Evolutionary conservation across 345 rosid species (phyloP), one percentile per base, ranked within the genome.

Genomic region (Syzygium grande): DNA sequence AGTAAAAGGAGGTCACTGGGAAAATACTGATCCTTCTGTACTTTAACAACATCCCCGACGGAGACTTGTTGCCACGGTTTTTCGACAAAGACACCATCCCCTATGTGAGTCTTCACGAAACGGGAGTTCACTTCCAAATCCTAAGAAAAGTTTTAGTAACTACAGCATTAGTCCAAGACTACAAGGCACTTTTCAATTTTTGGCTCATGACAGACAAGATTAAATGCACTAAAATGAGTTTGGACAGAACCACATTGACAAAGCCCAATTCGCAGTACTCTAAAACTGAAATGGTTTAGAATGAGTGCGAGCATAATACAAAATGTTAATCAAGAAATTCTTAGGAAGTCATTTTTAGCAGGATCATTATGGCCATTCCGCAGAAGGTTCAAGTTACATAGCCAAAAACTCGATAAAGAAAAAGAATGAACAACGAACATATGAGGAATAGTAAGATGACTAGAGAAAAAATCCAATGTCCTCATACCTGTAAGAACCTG

Each of bases 21-120:
- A 84, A 95, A 96, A 89, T 92, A 95, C 84, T 92, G 93, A 87
- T 95, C 91, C 85, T 95, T 93, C 9, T 90, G 88, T 4, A 96
- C 95, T 85, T 92, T 95, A 1, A 96, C 94, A 7, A 95, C 85
- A 87, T 95, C 97, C 38, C 98, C 98, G 3, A 95, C 96, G 1
- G 86, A 89, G 54, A 96, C 91, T 10, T 90, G 92, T 49, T 90
- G 93, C 97, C 98, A 96, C 3, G 83, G 43, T 63, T 91, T 95
- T 13, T 85, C 84, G 11, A 88, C 92, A 87, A 95, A 95, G 3
- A 54, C 85, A 2, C 95, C 97, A 52, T 91, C 89, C 65, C 93
- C 93, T 58, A 52, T 88, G 87, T 92, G 96, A 79, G 91, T 90
- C 63, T 89, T 89, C 9, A 93, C 91, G 12, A 83, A 90, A 56